Evolutionary conservation across 208 protist genomes (phyloP), one percentile per base, ranked within the genome.

Genomic region (Crithidia bombi): DNA sequence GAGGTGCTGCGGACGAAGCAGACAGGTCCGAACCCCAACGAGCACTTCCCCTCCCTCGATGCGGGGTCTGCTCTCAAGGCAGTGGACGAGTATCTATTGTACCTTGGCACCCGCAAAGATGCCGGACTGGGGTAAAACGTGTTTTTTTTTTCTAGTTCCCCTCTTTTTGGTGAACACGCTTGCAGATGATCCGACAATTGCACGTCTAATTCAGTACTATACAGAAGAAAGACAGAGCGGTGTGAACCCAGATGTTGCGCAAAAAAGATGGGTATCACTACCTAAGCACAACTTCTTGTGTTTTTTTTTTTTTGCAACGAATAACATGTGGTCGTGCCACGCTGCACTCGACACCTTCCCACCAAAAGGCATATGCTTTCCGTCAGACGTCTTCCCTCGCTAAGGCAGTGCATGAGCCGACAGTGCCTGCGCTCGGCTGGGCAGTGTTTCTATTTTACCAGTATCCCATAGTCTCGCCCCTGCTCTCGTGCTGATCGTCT

Each of bases 91-190:
- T 93, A 95, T 39, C 65, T 95, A 10, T 36, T 67, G 10, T 95
- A 83, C 63, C 77, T 95, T 15, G 73, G 81, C n/a, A 90, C 90
- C 11, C 78, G 89, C 23, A 81, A 81, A 28, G 89, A 94, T 65
- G 81, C 86, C 32, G 44, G 23, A 33, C 32, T 81, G 21, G 23
- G 44, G 3, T 75, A 69, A 33, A 12, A 23, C 55, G 7, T 39
- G 56, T 46, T 44, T 66, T 65, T 68, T 61, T 41, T 50, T 51
- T 47, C 11, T 21, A 23, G 9, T 12, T 23, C n/a, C 30, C 5
- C 11, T 5, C 26, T 39, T 47, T 49, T 56, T 56, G 25, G 43
- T 56, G 54, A 55, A 21, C 5, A 47, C 15, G 23, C 38, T 19
- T 50, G 28, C 4, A 35, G n/a, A 19, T 4, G 50, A 35, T 55